Percentiles rank a stretch among this genome's conserved stretches.
Evolutionary conservation across 2,329 filamentous ascomycete species (phyloP).

Genomic region (Torrubiella hemipterigena): DNA sequence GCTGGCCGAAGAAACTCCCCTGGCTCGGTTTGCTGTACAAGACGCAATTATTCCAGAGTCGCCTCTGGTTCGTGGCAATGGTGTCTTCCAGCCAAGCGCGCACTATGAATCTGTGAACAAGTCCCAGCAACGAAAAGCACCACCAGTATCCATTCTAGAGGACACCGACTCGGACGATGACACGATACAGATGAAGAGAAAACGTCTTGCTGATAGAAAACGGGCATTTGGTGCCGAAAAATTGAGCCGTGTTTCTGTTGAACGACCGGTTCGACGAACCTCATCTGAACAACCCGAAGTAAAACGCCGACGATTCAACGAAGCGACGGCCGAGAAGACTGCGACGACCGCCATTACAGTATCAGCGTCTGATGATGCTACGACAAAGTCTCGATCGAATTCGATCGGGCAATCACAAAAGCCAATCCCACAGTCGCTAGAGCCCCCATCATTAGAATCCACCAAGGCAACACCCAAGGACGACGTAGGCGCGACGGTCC

Average conservation of each 20-base stretch:
- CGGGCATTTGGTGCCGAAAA: constrained; percentile 26
- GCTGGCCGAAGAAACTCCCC: constrained; percentile 14
- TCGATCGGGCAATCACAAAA: no score
- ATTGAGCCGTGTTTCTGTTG: constrained; percentile 28
- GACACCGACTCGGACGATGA: constrained; percentile 24
- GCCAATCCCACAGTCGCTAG: constrained; percentile 12
- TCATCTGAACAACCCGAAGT: constrained; percentile 12
- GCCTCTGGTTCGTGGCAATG: constrained; percentile 15
- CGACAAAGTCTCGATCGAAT: no score
- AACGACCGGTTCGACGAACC: constrained; percentile 11
- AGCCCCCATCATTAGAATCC: constrained; percentile 13
- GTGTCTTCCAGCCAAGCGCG: constrained; percentile 20
- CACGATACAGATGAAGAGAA: constrained; percentile 30
- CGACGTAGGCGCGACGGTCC: constrained; percentile 6
- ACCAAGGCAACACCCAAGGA: constrained; percentile 20
- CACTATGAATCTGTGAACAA: constrained; percentile 33
- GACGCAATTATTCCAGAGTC: constrained; percentile 24
- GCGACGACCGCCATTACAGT: neutral
- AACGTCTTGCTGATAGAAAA: constrained; percentile 22
- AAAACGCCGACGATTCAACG: constrained; percentile 10
- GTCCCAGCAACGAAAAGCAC: constrained; percentile 28
- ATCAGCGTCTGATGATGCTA: constrained; percentile 11
- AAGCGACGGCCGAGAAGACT: neutral
- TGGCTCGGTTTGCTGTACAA: constrained; percentile 11
- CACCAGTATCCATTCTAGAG: constrained; percentile 13